Evolutionary conservation across 495 filamentous ascomycete genomes (phyloP), one percentile per base, ranked within the genome.

Genomic region (Aspergillus kassunensis): DNA sequence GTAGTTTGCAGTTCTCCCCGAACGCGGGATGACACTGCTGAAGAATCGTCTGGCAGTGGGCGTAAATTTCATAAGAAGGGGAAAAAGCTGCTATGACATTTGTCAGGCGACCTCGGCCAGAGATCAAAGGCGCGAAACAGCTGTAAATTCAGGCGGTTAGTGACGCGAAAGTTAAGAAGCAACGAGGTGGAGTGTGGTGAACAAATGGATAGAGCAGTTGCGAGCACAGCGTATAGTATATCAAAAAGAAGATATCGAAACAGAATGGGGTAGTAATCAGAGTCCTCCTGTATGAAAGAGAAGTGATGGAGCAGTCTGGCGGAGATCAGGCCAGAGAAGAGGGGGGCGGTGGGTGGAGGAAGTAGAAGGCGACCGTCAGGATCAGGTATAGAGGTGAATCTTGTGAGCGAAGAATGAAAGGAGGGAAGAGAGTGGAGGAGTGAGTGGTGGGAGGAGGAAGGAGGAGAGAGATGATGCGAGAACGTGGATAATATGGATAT

Each of bases 271-370:
- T 5, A 25, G 15, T 20, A 23, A 24, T 43, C 18, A 55, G 20
- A 51, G 44, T 19, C 30, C 52, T 47, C 51, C 43, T 44, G 40
- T 44, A 52, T 50, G 52, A 47, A 44, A 55, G 56, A 50, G 53
- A 61, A 55, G 53, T 60, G 47, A 60, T 55, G 57, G 63, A 64
- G 62, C 63, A 42, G 40, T 48, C 55, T 44, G 65, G 64, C 37
- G 41, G 35, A 33, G 20, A 34, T 60, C 59, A 65, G 55, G 49
- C 59, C 64, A 60, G 51, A 52, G 50, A 43, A 46, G 62, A 55
- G 63, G 63, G 52, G 60, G 59, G 62, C 60, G 60, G 60, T 61
- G 63, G 60, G 59, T 60, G 58, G 61, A 62, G 57, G 56, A 55
- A 56, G 47, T 43, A 46, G 35, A 49, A 59, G 56, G 55, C 54